Base-by-base conservation (phyloP, 2,329 filamentous ascomycete species). In the Colletotrichum cordylinicola region DNA sequence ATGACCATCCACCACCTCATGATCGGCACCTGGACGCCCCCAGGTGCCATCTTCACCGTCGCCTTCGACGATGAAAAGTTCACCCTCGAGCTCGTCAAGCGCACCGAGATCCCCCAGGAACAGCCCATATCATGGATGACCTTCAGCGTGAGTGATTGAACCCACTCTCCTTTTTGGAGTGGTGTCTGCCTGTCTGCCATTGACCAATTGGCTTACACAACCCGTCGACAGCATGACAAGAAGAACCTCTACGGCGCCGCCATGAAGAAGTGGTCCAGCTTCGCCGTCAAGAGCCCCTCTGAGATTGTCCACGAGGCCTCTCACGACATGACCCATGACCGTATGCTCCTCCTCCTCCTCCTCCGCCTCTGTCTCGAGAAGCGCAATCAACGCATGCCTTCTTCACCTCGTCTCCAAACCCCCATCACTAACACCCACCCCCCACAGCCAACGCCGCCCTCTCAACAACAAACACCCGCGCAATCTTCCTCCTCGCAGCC, bases 41-140 rank as follows among this genome's bases (percentile, higher is more conserved):
- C 95, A 71, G 95, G 95, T 62, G 94, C 95, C 83, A 97, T 98
- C 81, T 97, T 97, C 85, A 98, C 95, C 0, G 93, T 98, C 76
- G 91, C 93, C 76, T 98, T 98, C 82, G 94, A 98, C 86, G 95
- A 96, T 79, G 94, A 96, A 85, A 92, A 91, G 52, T 87, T 96
- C 78, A 93, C 93, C 8, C 86, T 98, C 76, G 90, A 93, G 79
- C 85, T 97, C 81, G 87, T 98, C 82, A 96, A 96, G 87, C 92
- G 93, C 80, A 97, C 95, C 2, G 91, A 93, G 74, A 97, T 98
- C 72, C 93, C 95, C 6, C 86, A 94, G 68, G 94, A 96, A 78
- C 95, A 98, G 85, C 94, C 95, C 9, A 97, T 98, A 79, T 98
- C 95, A 75, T 98, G 95, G 95, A 96, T 98, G 94, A 93, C 95